These are phyloP conservation scores for Candida odintsovae DNA, from an alignment of 805 yeast genomes.

Conservation along the genomic window DNA sequence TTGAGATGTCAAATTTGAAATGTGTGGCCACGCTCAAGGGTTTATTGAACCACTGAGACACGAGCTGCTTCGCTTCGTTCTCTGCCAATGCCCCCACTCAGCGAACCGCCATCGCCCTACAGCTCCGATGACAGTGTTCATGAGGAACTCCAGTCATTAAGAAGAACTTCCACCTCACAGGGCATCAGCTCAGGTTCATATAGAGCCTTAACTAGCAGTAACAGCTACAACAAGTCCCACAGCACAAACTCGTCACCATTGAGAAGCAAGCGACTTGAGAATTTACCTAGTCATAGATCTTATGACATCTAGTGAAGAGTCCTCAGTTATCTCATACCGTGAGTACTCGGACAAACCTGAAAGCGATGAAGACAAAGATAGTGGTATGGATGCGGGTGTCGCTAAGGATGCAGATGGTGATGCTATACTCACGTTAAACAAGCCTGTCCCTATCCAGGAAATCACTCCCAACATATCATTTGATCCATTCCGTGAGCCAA, in stretches of 20 bases:
- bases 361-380: neutral
- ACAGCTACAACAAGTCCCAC: neutral
- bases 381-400: no score
- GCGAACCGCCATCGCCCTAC: neutral
- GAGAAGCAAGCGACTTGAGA: neutral
- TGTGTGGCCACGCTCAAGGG: neutral
- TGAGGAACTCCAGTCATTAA: neutral
- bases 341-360: neutral
- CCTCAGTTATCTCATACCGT: neutral
- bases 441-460: neutral
- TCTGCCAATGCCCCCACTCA: neutral
- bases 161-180: neutral
- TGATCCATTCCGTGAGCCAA: slow-evolving; percentile 1
- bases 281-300: neutral
- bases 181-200: neutral
- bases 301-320: neutral
- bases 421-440: neutral
- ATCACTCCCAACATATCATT: neutral
- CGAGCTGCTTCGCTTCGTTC: neutral
- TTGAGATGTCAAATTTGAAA: neutral
- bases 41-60: neutral
- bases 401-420: neutral
- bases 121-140: neutral
- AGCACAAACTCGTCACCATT: neutral
- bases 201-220: neutral